Evolutionary conservation across 352 stramenopile species (phyloP), one percentile per base, ranked within the genome.

Genomic region (Phytophthora multivora): DNA sequence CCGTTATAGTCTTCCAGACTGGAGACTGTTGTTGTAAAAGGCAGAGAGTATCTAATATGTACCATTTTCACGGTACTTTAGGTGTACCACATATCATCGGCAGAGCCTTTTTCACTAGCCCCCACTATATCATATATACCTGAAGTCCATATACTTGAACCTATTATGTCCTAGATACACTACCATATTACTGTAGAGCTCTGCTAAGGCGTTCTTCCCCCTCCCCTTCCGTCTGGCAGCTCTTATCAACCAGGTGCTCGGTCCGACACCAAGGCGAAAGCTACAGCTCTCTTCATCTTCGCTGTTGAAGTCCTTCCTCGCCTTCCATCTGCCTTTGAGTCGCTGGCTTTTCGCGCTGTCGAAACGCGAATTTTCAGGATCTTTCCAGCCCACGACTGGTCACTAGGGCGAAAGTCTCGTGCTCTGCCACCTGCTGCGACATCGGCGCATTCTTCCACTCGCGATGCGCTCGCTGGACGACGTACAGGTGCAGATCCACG

Each of bases 341-440:
- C 54, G 30, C 51, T 56, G 40, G 38, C 60, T 55, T 69, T 31
- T 46, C 25, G 33, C 25, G 21, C 26, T 41, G 23, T 33, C 19
- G 26, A 49, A 23, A 57, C 28, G 58, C 51, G 35, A 62, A 61
- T 51, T 56, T 48, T 39, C 19, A 41, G 33, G 30, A 69, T 65
- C 64, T 72, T 68, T 67, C 33, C 43, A 63, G 56, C n/a, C 42
- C 49, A 36, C 40, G 58, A 60, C 63, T 52, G 40, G 55, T 66
- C 63, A 53, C 38, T 30, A 30, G 26, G 23, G 26, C 4, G 1
- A 39, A n/a, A 11, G 23, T 45, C 28, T 33, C 18, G n/a, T 21
- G 39, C 49, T 55, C 51, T 68, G 26, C 54, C 25, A 23, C 21
- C 21, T 23, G 21, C 21, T 23, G 21, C 21, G 21, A 23, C 21